Conservation (phyloP, 768 basidiomycete genomes). For the Postia placenta region DNA sequence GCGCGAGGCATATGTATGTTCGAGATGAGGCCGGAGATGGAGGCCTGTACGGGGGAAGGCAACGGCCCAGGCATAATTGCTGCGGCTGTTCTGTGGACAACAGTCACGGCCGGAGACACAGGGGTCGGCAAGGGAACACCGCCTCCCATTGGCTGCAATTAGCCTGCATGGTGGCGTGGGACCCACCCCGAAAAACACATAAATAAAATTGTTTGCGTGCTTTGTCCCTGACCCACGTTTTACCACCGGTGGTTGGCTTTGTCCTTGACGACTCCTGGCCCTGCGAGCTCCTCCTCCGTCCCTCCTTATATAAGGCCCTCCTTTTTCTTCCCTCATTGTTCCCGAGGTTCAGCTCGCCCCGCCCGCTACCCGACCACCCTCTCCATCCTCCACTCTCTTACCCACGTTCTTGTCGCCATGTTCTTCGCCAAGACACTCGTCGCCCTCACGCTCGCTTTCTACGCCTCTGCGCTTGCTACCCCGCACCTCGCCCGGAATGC, state of each 20-base stretch:
- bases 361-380: conserved; percentile 1
- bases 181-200: not conserved
- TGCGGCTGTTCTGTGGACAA: too few species aligned
- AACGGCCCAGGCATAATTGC: too few species aligned
- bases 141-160: too few species aligned
- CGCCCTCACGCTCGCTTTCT: conserved; percentile 7
- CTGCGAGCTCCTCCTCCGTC: conserved; percentile 2
- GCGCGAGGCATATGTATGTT: too few species aligned
- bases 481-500: conserved; percentile 3
- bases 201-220: conserved; percentile 1
- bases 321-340: conserved; percentile 5
- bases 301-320: conserved; percentile 8
- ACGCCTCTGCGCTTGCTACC: conserved; percentile 1
- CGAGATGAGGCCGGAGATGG: too few species aligned
- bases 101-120: too few species aligned
- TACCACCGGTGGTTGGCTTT: conserved; percentile 2
- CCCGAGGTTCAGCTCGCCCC: conserved; percentile 6
- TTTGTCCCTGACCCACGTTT: conserved; percentile 7
- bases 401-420: conserved; percentile 25
- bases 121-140: not conserved
- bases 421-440: conserved; percentile 32
- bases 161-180: conserved; percentile 5
- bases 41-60: too few species aligned
- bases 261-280: conserved; percentile 1
- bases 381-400: conserved; percentile 9